Evolutionary conservation across 225 moss, liverwort and hornwort genomes (phyloP).

Genomic region (Thuidium tamariscinum): DNA sequence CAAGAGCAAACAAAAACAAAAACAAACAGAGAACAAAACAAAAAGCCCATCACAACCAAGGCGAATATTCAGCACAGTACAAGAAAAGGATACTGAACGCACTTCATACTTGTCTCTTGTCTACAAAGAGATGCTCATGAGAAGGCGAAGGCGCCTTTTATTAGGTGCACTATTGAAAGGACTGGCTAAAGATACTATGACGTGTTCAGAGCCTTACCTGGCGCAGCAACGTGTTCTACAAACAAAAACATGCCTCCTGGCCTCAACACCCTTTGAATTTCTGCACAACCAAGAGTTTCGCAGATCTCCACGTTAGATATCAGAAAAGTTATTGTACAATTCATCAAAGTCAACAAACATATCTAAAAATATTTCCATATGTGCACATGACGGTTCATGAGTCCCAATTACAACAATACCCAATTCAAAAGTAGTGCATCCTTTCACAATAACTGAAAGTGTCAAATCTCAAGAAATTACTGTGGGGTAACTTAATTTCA

Average conservation of each 20-base stretch:
- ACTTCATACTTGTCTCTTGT: neutral
- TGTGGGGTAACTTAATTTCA: no score
- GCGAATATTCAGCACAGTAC: neutral
- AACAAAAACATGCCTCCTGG: conserved; percentile 76
- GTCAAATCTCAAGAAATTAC: no score
- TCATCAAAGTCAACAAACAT: no score
- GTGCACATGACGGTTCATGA: no score
- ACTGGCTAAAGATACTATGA: neutral
- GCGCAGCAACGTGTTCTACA: conserved; percentile 73
- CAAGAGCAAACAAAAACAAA: no score
- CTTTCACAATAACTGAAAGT: no score
- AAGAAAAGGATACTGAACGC: neutral
- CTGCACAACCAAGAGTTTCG: conserved; percentile 20
- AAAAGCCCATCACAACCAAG: neutral
- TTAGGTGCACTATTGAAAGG: neutral
- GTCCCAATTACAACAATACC: no score
- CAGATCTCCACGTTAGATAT: neutral
- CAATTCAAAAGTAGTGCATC: no score
- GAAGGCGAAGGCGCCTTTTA: neutral
- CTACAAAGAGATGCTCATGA: neutral
- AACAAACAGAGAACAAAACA: no score
- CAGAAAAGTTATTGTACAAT: no score
- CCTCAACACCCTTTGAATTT: conserved; percentile 66
- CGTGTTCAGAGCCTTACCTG: conserved; percentile 25
- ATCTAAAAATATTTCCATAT: no score